phyloP scores from a whole-genome alignment of 768 basidiomycete genomes.

The Rhizopogon vulgaris region DNA sequence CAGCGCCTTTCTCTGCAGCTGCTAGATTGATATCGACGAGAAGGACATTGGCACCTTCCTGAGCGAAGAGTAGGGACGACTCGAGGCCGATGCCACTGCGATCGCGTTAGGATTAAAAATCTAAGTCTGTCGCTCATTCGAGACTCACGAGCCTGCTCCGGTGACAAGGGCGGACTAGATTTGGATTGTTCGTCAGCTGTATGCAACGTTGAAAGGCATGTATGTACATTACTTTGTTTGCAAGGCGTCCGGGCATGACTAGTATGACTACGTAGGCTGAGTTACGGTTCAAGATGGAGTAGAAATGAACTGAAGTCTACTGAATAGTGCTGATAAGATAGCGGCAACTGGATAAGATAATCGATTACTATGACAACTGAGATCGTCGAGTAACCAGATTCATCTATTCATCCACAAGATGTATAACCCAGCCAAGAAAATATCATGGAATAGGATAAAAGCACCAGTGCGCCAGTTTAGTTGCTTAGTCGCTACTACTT shows the following conservation, averaged over 20 bases:
- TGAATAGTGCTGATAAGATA: too few relatives aligned
- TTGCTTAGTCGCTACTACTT: too few relatives aligned
- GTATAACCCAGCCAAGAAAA: too few relatives aligned
- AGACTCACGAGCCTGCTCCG: constrained; percentile 79
- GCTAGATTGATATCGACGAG: constrained; percentile 82
- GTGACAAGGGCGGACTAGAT: constrained; percentile 72
- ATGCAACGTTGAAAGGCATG: neutral
- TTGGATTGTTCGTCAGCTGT: constrained; percentile 7
- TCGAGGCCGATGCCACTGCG: constrained; percentile 93
- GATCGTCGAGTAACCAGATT: constrained; percentile 7
- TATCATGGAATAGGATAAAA: too few relatives aligned
- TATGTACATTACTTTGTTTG: constrained; percentile 45
- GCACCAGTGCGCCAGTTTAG: too few relatives aligned
- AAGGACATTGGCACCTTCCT: constrained; percentile 88
- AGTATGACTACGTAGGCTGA: constrained; percentile 33
- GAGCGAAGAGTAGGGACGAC: constrained; percentile 90
- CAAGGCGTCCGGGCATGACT: constrained; percentile 61
- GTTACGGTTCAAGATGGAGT: constrained; percentile 1
- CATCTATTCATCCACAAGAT: too few relatives aligned
- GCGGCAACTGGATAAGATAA: too few relatives aligned
- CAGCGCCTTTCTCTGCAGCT: constrained; percentile 63
- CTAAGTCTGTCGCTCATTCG: constrained; percentile 1
- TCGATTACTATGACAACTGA: too few relatives aligned
- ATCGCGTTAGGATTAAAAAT: constrained; percentile 14
- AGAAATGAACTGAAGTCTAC: too few relatives aligned